Evolutionary conservation across 352 stramenopile species (phyloP).

Genomic region (Phytopythium litorale): DNA sequence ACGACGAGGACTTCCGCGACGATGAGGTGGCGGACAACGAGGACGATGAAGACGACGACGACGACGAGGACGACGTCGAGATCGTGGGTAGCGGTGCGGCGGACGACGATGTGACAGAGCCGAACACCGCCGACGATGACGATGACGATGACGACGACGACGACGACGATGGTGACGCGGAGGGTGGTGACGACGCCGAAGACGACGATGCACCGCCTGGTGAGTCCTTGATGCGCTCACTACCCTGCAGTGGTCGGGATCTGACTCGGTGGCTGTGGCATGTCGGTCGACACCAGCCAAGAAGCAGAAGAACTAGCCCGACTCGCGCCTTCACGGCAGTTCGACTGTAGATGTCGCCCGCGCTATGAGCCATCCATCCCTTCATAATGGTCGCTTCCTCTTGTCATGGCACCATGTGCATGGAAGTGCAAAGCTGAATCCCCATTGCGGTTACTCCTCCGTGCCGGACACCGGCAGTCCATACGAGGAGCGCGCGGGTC

Average conservation of each 20-base stretch:
- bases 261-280: conserved; percentile 5
- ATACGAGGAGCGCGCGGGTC: neutral
- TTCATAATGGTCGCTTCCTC: too few relatives aligned
- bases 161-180: conserved; percentile 24
- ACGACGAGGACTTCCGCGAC: conserved; percentile 34
- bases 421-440: too few relatives aligned
- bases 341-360: neutral
- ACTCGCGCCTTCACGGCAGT: too few relatives aligned
- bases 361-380: neutral
- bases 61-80: conserved; percentile 18
- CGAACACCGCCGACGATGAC: conserved; percentile 22
- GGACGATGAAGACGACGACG: conserved; percentile 48
- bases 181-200: conserved; percentile 16
- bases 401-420: too few relatives aligned
- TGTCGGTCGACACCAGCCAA: conserved; percentile 29
- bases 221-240: conserved; percentile 6
- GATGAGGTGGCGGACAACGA: conserved; percentile 21
- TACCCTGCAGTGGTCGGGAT: neutral
- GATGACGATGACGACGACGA: conserved; percentile 36
- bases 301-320: conserved; percentile 67
- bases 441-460: neutral
- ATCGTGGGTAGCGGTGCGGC: conserved; percentile 16
- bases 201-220: conserved; percentile 44
- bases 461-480: too few relatives aligned
- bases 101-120: conserved; percentile 14